Conservation (phyloP, 345 rosid species). For the Eucalyptus pauciflora region DNA sequence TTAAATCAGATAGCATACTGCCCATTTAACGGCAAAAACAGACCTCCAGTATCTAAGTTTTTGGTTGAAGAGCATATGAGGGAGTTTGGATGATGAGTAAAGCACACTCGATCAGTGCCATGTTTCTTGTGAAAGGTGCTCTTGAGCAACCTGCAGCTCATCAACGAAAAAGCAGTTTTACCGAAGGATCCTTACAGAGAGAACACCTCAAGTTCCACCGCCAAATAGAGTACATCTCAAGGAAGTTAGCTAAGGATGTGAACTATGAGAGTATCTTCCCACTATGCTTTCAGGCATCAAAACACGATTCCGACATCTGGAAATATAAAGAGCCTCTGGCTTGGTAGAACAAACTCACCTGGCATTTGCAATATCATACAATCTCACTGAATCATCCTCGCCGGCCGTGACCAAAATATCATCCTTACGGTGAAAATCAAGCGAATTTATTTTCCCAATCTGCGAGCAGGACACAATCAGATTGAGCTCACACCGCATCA, state of each 20-base stretch:
- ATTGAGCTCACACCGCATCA: neutral
- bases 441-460: constrained; percentile 81
- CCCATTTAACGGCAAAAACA: neutral
- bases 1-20: neutral
- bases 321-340: neutral
- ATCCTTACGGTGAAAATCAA: constrained; percentile 90
- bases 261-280: neutral
- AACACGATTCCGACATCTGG: neutral
- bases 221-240: neutral
- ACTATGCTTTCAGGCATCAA: neutral
- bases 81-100: constrained; percentile 95
- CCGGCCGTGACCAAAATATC: constrained; percentile 85
- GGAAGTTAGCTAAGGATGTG: neutral
- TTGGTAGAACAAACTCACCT: constrained; percentile 36
- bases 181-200: neutral
- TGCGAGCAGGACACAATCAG: neutral
- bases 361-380: constrained; percentile 83
- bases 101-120: constrained; percentile 88
- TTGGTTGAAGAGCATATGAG: constrained; percentile 82
- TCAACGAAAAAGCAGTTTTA: neutral
- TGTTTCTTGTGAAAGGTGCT: constrained; percentile 92
- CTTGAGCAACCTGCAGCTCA: constrained; percentile 68
- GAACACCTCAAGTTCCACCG: neutral
- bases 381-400: constrained; percentile 92
- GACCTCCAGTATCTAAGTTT: constrained; percentile 78